These are phyloP conservation scores for Purshia tridentata DNA, from an alignment of 306 rosid species.

Conservation along the genomic window DNA sequence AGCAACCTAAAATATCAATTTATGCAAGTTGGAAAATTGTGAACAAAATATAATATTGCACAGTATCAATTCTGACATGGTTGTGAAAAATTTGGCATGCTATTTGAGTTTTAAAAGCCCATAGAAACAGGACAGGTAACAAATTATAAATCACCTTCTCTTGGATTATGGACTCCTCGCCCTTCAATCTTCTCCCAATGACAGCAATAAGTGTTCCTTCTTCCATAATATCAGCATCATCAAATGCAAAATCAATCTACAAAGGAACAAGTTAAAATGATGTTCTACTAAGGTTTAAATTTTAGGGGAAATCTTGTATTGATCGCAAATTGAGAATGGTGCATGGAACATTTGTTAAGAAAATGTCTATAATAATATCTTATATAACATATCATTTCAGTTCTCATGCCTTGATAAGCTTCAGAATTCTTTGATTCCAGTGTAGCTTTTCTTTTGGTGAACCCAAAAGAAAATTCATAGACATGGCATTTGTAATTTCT, in stretches of 20 bases:
- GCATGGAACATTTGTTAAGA: conserved; percentile 15
- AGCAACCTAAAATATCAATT: neutral
- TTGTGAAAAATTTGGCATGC: neutral
- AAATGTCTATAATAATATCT: neutral
- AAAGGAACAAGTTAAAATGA: conserved; percentile 47
- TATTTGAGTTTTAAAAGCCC: neutral
- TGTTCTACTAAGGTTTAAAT: conserved; percentile 16
- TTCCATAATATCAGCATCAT: conserved; percentile 86
- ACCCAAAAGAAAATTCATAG: neutral
- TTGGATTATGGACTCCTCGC: conserved; percentile 71
- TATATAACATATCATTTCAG: neutral
- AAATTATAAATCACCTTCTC: conserved; percentile 53
- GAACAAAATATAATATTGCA: neutral
- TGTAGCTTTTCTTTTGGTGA: neutral
- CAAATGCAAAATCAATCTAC: conserved; percentile 94
- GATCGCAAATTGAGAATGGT: conserved; percentile 14
- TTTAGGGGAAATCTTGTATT: neutral
- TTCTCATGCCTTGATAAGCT: neutral
- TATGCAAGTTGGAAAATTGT: neutral
- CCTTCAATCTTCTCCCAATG: conserved; percentile 62
- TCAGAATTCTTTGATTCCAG: neutral
- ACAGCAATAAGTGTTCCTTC: conserved; percentile 70
- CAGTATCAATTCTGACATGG: neutral
- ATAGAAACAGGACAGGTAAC: conserved; percentile 6
- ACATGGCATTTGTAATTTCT: neutral